Percentiles rank a stretch among this genome's conserved stretches.
Evolutionary conservation across 2,329 filamentous ascomycete species (phyloP).

Genomic region (Microdochium bolleyi): DNA sequence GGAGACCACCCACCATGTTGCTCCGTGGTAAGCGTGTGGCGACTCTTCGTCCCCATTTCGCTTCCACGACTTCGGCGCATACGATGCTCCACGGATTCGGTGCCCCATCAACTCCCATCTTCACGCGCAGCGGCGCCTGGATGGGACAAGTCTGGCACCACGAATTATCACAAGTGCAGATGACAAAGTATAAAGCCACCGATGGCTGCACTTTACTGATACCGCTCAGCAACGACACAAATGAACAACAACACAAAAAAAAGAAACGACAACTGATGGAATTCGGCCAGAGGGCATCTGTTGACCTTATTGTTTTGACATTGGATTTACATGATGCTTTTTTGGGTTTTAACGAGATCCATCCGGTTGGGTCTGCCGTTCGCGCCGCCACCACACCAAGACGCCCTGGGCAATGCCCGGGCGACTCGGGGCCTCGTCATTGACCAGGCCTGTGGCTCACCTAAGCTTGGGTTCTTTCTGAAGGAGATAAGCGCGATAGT

Average conservation of each 20-base stretch:
- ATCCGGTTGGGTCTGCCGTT: neutral
- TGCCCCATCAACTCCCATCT: neutral
- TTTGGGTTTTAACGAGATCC: neutral
- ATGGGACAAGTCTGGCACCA: neutral
- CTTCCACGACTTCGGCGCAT: no score
- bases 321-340: neutral
- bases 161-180: neutral
- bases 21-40: no score
- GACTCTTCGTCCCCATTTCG: no score
- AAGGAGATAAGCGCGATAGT: slow-evolving; percentile 53
- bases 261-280: neutral
- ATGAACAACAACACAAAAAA: neutral
- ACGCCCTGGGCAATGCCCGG: neutral
- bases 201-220: neutral
- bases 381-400: neutral
- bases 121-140: neutral
- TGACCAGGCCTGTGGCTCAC: slow-evolving; percentile 13
- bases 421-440: neutral
- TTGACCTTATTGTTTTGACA: neutral
- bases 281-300: neutral
- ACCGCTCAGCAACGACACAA: neutral
- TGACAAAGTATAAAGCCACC: neutral
- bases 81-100: neutral
- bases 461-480: slow-evolving; percentile 38
- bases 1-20: no score